These are phyloP conservation scores for Pisolithus microcarpus DNA, from an alignment of 768 basidiomycete species.

Conservation along the genomic window DNA sequence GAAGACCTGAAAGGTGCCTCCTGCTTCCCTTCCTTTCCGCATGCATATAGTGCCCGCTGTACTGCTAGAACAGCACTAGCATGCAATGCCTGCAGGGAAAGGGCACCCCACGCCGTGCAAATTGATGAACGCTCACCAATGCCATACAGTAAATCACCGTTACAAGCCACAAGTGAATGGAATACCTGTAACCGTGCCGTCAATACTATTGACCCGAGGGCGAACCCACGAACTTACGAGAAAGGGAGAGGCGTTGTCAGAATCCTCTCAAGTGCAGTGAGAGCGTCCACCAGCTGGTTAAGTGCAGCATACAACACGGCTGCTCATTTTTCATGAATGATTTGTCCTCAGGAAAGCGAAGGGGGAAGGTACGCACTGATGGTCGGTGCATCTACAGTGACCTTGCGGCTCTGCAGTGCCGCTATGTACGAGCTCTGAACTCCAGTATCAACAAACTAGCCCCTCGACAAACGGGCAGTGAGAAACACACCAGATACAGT, in stretches of 20 bases:
- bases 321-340: constrained; percentile 15
- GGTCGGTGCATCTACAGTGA: constrained; percentile 49
- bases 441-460: background rate
- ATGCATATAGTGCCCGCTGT: no score
- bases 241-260: constrained; percentile 73
- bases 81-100: background rate
- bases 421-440: constrained; percentile 65
- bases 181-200: constrained; percentile 39
- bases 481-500: constrained; percentile 48
- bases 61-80: no score
- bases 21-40: constrained; percentile 10
- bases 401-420: constrained; percentile 48
- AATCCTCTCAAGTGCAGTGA: constrained; percentile 67
- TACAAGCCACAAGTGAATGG: constrained; percentile 61
- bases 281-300: constrained; percentile 51
- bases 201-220: background rate
- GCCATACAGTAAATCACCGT: constrained; percentile 53
- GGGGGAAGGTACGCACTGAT: constrained; percentile 37
- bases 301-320: constrained; percentile 42
- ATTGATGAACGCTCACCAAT: constrained; percentile 32
- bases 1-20: background rate
- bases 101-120: background rate
- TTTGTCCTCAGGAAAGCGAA: background rate
- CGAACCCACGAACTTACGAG: constrained; percentile 37
- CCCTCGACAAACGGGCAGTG: background rate